Evolutionary conservation across 2,329 filamentous ascomycete species (phyloP).

Genomic region (Amauroascus verrucosus): DNA sequence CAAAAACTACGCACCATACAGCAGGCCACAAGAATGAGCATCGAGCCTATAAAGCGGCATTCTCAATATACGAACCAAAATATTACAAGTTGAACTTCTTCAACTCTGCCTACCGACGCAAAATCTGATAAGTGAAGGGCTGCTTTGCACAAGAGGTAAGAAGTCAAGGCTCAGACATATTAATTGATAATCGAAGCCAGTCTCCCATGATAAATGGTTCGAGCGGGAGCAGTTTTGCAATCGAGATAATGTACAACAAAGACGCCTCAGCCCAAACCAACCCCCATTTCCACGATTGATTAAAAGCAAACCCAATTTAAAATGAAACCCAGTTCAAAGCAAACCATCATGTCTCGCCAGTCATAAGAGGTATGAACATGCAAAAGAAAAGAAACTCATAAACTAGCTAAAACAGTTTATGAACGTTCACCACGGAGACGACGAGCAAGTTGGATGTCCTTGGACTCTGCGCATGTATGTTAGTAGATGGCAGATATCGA

Average conservation of each 20-base stretch:
- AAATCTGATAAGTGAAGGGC: too few species aligned
- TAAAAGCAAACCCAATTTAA: slow-evolving; percentile 29
- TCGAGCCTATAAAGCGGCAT: too few species aligned
- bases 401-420: slow-evolving; percentile 39
- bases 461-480: slow-evolving; percentile 43
- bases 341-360: slow-evolving; percentile 38
- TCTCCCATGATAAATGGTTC: neutral
- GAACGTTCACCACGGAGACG: slow-evolving; percentile 90
- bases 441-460: slow-evolving; percentile 94
- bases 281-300: slow-evolving; percentile 14
- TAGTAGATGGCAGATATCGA: slow-evolving; percentile 22
- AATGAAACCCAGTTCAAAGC: slow-evolving; percentile 32
- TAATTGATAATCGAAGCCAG: slow-evolving; percentile 1
- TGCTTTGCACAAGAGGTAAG: too few species aligned
- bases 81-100: too few species aligned
- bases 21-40: too few species aligned
- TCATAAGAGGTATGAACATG: slow-evolving; percentile 31
- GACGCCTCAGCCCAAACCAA: slow-evolving; percentile 17
- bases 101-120: too few species aligned
- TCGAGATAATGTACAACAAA: slow-evolving; percentile 16
- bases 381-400: slow-evolving; percentile 24
- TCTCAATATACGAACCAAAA: too few species aligned
- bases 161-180: slow-evolving; percentile 6
- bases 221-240: slow-evolving; percentile 9
- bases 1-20: neutral